These are phyloP conservation scores for Mercurialis annua DNA, from an alignment of 345 rosid genomes.

Conservation along the genomic window DNA sequence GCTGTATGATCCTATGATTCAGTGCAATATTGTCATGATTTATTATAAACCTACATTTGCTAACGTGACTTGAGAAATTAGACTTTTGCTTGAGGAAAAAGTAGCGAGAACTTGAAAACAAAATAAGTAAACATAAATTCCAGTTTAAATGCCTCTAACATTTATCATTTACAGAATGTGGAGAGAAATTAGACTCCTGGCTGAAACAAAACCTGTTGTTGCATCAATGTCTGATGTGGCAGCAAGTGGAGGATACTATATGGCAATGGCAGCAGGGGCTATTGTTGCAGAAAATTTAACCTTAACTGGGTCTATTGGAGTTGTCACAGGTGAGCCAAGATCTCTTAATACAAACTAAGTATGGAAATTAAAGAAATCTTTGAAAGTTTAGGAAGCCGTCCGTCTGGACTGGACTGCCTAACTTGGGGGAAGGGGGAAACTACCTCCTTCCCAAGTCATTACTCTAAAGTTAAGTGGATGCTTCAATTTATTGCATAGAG, in stretches of 20 bases:
- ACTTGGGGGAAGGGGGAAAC: no score
- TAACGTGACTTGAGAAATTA: not conserved
- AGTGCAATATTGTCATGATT: not conserved
- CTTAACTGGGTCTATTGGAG: constrained; percentile 89
- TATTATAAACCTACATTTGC: not conserved
- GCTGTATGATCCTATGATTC: not conserved
- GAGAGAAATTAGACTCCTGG: constrained; percentile 89
- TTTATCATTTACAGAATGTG: constrained; percentile 60
- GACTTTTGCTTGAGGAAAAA: constrained; percentile 7
- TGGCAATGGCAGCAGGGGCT: constrained; percentile 87
- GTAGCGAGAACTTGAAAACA: not conserved
- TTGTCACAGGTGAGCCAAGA: constrained; percentile 65
- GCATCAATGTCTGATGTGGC: constrained; percentile 96
- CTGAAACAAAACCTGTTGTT: constrained; percentile 75
- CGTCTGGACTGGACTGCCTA: not conserved
- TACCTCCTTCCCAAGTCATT: no score
- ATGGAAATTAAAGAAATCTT: not conserved
- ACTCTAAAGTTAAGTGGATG: no score
- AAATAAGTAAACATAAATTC: not conserved
- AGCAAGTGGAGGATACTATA: constrained; percentile 97
- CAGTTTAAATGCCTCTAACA: constrained; percentile 1
- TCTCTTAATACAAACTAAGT: no score
- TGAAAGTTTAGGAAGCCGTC: no score
- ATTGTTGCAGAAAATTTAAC: constrained; percentile 81
- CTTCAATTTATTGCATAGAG: not conserved